These are phyloP conservation scores for Smallanthus sonchifolius DNA, from an alignment of 129 eudicot genomes.

Conservation along the genomic window DNA sequence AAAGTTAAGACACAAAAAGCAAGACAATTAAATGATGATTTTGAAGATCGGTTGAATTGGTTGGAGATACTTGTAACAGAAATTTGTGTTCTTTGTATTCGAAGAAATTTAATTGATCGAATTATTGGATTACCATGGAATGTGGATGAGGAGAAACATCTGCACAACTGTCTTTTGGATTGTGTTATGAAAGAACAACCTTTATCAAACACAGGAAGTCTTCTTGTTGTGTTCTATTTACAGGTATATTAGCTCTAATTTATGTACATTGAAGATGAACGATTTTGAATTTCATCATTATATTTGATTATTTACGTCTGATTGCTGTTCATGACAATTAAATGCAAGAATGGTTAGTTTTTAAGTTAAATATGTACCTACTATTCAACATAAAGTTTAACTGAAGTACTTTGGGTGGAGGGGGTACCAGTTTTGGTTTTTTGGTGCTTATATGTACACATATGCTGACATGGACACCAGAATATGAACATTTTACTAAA, in stretches of 20 bases:
- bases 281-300: neutral
- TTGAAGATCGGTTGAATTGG: conserved; percentile 44
- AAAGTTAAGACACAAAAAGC: conserved; percentile 54
- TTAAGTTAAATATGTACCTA: neutral
- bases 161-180: conserved; percentile 77
- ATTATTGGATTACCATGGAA: conserved; percentile 92
- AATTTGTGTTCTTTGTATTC: conserved; percentile 78
- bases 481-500: neutral
- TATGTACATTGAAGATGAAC: neutral
- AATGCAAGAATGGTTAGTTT: neutral
- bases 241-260: conserved; percentile 50
- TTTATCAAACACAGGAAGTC: conserved; percentile 65
- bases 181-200: conserved; percentile 64
- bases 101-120: conserved; percentile 77
- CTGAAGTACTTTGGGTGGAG: neutral
- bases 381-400: neutral
- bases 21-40: conserved; percentile 33
- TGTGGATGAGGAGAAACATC: conserved; percentile 75
- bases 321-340: neutral
- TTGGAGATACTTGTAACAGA: conserved; percentile 79
- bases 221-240: conserved; percentile 85
- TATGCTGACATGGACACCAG: neutral
- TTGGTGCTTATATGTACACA: neutral
- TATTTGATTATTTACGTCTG: neutral
- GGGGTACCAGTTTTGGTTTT: neutral